A percentile compares a stretch with the other conserved stretches of the same genome.
phyloP scores from a whole-genome alignment of 2,329 filamentous ascomycete genomes.

The Lasiodiplodia gonubiensis region DNA sequence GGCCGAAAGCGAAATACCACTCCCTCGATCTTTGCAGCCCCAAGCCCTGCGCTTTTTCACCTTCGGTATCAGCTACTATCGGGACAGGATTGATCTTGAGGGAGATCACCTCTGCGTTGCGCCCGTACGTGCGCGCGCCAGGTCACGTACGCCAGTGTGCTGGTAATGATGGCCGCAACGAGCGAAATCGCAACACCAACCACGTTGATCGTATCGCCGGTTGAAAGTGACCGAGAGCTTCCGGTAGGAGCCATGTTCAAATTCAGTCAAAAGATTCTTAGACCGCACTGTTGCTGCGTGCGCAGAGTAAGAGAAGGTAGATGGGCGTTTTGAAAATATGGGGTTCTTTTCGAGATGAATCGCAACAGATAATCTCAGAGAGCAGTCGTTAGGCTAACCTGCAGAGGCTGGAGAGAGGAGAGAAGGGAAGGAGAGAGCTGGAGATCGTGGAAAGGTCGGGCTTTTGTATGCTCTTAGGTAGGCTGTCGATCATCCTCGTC shows the following conservation, averaged over 20 bases:
- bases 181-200: neutral
- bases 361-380: neutral
- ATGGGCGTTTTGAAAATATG: neutral
- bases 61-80: neutral
- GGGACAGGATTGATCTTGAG: neutral
- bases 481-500: too few relatives aligned
- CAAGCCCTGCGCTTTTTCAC: neutral
- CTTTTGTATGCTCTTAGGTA: neutral
- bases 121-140: neutral
- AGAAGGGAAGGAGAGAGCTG: neutral
- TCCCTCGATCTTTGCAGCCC: neutral
- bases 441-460: neutral
- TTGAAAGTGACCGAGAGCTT: neutral
- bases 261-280: neutral
- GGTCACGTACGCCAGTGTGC: neutral
- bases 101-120: neutral
- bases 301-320: neutral
- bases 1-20: slow-evolving; percentile 2
- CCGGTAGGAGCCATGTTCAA: neutral
- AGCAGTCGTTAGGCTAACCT: too few relatives aligned
- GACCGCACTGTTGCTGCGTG: neutral
- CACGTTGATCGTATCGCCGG: neutral
- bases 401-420: neutral
- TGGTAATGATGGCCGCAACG: neutral
- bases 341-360: neutral